Evolutionary conservation across 176 grass and related monocot species (phyloP), one percentile per base, ranked within the genome.

Genomic region (Juncus inflexus): DNA sequence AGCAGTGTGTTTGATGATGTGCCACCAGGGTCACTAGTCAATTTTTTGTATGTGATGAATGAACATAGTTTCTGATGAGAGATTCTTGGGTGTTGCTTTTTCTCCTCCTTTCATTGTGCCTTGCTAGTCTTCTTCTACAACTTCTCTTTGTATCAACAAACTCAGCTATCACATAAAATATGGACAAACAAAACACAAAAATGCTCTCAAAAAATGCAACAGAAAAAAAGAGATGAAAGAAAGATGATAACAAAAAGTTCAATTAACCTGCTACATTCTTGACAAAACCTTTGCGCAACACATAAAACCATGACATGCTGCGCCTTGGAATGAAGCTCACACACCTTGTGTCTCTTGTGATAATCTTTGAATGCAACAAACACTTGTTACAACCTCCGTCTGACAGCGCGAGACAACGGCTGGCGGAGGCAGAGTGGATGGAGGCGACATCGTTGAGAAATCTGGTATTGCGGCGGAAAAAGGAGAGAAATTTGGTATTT

Each of bases 311-410:
- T 61, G 78, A 87, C 87, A 9, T 57, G 49, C 45, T 83, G 78
- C 6, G 90, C 80, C 58, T 95, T 95, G 55, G 90, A 83, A 77
- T 95, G 86, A 75, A 64, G 53, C 70, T 81, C 86, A 62, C 90
- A 95, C 65, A 95, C 90, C 82, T 86, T 89, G 74, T 95, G 90
- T 60, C 90, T 77, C 40, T 77, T 81, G 86, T 95, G 90, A 69
- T 95, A 95, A 8, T 90, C 86, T 64, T 95, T 7, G 73, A 77
- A 3, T 72, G 78, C 35, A 36, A 65, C 15, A 85, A 83, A 55
- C 11, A 54, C 36, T 70, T 55, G 55, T 79, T 63, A 77, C 91
- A 90, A 3, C 87, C 57, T 90, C 81, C 80, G 87, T 86, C 81
- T 90, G 86, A 76, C 86, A 95, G 50, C 81, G 47, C 10, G 90